Evolutionary conservation across 2,329 filamentous ascomycete species (phyloP), one percentile per base, ranked within the genome.

Genomic region (Didymellaceae sp.): DNA sequence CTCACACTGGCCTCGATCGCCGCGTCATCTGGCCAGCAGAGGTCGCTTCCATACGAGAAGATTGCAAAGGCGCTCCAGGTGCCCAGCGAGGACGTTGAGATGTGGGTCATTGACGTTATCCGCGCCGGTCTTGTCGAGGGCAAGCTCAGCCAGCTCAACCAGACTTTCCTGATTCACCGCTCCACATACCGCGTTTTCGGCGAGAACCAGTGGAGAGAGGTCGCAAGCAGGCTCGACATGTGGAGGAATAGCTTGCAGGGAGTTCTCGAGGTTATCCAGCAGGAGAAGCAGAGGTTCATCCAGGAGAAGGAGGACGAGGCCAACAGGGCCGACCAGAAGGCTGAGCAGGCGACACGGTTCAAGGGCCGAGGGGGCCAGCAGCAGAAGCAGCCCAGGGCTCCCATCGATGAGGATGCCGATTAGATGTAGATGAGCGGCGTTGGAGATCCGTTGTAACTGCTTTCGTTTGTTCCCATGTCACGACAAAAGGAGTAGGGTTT

Each of bases 91-190:
- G 91, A 97, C 58, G 91, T 97, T 32, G 94, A 99, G 82, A 89
- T 93, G 83, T 99, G 94, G 94, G 91, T 95, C 62, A 99, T 99
- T 68, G 94, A 99, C 74, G 92, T 95, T 63, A 97, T 99, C 77
- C 90, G 94, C 62, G 91, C 92, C 38, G 91, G 92, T 25, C 86
- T 99, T 28, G 90, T 99, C 43, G 94, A 99, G 80, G 94, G 94
- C 72, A 96, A 96, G 78, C 86, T 99, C 63, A 94, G 89, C 52
- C 94, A 99, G 79, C 84, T 93, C 73, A 91, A 91, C 74, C 85
- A 90, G 73, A 89, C 93, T 58, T 97, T 99, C 82, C 82, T 97
- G 45, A 91, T 99, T 56, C 94, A 99, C 82, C 87, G 94, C 73
- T 91, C 91, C 66, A 96, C 91, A 54, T 97, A 97, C 83, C 88